Evolutionary conservation across 2,329 filamentous ascomycete genomes (phyloP).

Genomic region (Xylaria sp.): DNA sequence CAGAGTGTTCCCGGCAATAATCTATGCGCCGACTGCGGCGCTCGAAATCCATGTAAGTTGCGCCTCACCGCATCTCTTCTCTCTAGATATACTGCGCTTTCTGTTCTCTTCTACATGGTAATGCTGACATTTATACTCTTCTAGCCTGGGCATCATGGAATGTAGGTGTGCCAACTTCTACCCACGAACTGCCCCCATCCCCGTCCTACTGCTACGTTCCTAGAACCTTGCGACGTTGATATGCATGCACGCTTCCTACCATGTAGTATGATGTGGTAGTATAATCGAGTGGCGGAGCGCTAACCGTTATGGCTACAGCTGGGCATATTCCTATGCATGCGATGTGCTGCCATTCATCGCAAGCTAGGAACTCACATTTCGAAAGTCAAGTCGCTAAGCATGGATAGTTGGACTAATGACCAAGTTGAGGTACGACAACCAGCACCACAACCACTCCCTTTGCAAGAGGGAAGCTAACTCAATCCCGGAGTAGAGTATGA

Average conservation of each 20-base stretch:
- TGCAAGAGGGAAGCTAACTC: slow-evolving; percentile 38
- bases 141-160: slow-evolving; percentile 97
- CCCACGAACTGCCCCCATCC: slow-evolving; percentile 20
- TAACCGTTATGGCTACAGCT: slow-evolving; percentile 65
- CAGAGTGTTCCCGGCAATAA: slow-evolving; percentile 88
- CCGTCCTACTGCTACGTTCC: slow-evolving; percentile 2
- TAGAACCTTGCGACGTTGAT: slow-evolving; percentile 12
- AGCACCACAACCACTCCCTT: neutral
- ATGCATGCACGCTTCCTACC: slow-evolving; percentile 8
- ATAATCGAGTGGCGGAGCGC: slow-evolving; percentile 23
- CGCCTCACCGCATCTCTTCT: neutral
- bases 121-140: slow-evolving; percentile 37
- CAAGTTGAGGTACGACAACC: slow-evolving; percentile 84
- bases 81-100: slow-evolving; percentile 8
- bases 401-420: slow-evolving; percentile 97
- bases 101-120: slow-evolving; percentile 1
- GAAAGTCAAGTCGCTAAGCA: slow-evolving; percentile 98
- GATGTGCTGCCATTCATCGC: slow-evolving; percentile 93
- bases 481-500: slow-evolving; percentile 78
- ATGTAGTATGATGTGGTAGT: slow-evolving; percentile 6
- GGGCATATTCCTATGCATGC: slow-evolving; percentile 97
- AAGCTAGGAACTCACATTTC: slow-evolving; percentile 98
- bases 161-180: slow-evolving; percentile 67
- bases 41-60: slow-evolving; percentile 85
- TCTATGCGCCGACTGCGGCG: slow-evolving; percentile 90